Evolutionary conservation across 176 grass and related monocot species (phyloP), one percentile per base, ranked within the genome.

Genomic region (Puccinellia tenuiflora): DNA sequence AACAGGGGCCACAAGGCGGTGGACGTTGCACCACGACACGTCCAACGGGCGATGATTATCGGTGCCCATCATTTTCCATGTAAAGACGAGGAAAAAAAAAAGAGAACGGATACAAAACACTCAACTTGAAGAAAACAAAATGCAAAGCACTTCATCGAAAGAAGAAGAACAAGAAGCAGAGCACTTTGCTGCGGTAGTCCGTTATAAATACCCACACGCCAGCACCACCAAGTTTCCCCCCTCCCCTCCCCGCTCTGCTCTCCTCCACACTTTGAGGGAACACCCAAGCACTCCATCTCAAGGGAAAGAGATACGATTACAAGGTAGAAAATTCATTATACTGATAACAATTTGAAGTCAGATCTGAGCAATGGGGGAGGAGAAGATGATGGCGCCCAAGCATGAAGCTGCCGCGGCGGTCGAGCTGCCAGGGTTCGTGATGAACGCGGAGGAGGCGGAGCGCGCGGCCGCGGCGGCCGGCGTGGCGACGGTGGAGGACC

Each of bases 381-480:
- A 87, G 80, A 80, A 55, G 34, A 28, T 76, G 47, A 26, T 75
- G 46, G 59, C 85, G 24, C 29, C 61, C 15, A 86, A 48, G 80
- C 56, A 84, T 8, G 69, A 10, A 25, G 76, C 79, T 25, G 81
- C 56, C 0, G 47, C 65, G 74, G 88, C 83, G 25, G 52, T 35
- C 56, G 78, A 87, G 51, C 73, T 96, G 50, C 61, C 88, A 5
- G 89, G 90, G 43, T 98, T 98, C 82, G 86, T 98, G 38, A 98
- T 98, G 81, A 75, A 86, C 83, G 90, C 83, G 59, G 85, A 83
- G 56, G 92, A 89, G 53, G 92, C 85, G 34, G 73, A 88, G 80
- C 86, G 84, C 39, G 73, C 73, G n/a, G 90, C 92, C 18, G 85
- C 82, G 37, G 84, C 76, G 9, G 79, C 77, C 51, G 90, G 90